A percentile compares a stretch with the other conserved stretches of the same genome.
phyloP scores from a whole-genome alignment of 331 rosid species.

The Rosa hybrid region DNA sequence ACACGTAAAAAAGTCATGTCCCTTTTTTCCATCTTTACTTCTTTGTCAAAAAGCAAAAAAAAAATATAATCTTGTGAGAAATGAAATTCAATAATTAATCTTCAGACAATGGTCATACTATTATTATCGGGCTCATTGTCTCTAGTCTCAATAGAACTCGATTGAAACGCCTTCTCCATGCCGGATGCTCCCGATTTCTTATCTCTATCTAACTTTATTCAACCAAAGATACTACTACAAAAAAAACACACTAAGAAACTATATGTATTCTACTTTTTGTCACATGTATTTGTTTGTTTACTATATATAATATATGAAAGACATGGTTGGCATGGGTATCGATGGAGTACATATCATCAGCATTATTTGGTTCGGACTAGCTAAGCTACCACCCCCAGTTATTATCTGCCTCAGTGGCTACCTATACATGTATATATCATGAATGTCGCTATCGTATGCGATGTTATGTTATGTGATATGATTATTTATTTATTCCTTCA shows the following conservation, averaged over 20 bases:
- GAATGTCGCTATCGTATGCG: background rate
- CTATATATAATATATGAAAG: background rate
- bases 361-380: background rate
- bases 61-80: no score
- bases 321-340: background rate
- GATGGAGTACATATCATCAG: background rate
- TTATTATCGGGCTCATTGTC: background rate
- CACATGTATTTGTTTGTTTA: background rate
- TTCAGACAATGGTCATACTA: background rate
- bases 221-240: background rate
- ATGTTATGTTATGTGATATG: background rate
- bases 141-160: background rate
- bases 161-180: background rate
- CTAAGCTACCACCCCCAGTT: slow-evolving; percentile 2
- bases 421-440: background rate
- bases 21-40: no score
- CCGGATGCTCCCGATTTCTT: background rate
- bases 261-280: background rate
- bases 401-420: background rate
- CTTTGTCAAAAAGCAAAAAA: no score
- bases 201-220: background rate
- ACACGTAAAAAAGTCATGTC: no score
- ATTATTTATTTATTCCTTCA: background rate
- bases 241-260: background rate
- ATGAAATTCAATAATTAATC: background rate